phyloP scores from a whole-genome alignment of 805 yeast species.

The Teunomyces stri region DNA sequence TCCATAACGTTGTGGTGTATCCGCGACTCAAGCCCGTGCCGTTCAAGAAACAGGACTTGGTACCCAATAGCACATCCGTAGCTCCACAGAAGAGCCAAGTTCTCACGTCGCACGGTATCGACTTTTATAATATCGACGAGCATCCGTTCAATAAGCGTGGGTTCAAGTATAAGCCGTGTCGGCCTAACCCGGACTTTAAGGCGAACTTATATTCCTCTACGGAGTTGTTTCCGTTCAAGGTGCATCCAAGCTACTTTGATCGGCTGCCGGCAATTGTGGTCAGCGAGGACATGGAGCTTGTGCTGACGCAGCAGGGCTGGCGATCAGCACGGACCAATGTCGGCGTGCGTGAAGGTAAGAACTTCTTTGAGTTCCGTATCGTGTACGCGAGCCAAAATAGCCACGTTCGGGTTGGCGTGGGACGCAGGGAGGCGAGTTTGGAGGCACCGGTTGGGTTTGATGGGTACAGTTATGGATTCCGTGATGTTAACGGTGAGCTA shows the following conservation, averaged over 20 bases:
- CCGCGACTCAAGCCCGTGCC: constrained; percentile 37
- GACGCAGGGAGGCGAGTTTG: constrained; percentile 79
- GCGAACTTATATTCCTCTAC: constrained; percentile 65
- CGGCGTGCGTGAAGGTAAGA: constrained; percentile 72
- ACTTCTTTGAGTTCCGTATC: constrained; percentile 77
- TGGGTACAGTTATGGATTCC: constrained; percentile 86
- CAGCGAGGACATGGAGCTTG: constrained; percentile 31
- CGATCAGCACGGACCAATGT: constrained; percentile 72
- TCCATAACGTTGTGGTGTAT: constrained; percentile 30
- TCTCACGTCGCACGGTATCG: constrained; percentile 13
- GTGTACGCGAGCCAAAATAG: constrained; percentile 37
- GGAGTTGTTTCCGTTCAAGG: constrained; percentile 65
- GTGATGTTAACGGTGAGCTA: constrained; percentile 75
- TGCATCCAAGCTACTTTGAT: constrained; percentile 65
- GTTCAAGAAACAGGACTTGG: constrained; percentile 17
- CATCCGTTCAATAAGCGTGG: constrained; percentile 78
- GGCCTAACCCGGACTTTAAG: constrained; percentile 60
- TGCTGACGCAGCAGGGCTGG: constrained; percentile 74
- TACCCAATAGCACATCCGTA: constrained; percentile 1
- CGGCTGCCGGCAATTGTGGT: constrained; percentile 54
- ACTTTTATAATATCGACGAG: constrained; percentile 60
- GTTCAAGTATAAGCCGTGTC: constrained; percentile 76
- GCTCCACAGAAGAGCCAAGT: constrained; percentile 13
- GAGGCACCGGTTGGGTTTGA: constrained; percentile 97
- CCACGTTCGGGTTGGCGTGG: constrained; percentile 82